phyloP scores from a whole-genome alignment of 768 basidiomycete genomes.

The Suillus occidentalis region DNA sequence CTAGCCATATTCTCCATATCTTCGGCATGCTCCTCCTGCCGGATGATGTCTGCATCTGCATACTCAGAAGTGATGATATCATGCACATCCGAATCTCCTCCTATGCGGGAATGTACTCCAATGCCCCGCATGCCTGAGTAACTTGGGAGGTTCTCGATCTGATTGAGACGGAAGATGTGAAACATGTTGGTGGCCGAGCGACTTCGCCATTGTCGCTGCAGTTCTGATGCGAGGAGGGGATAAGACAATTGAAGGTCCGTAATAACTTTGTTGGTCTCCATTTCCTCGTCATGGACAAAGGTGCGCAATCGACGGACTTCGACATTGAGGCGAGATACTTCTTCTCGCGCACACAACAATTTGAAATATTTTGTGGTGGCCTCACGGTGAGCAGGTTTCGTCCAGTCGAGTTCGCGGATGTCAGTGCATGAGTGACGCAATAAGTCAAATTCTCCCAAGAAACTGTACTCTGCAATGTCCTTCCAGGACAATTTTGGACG shows the following conservation, averaged over 20 bases:
- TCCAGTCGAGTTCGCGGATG: constrained; percentile 1
- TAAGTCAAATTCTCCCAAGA: constrained; percentile 17
- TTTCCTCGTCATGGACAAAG: not conserved
- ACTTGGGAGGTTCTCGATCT: not conserved
- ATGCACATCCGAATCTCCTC: not conserved
- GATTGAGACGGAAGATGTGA: constrained; percentile 5
- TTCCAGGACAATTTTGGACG: constrained; percentile 16
- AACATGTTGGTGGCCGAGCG: not conserved
- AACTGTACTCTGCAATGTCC: constrained; percentile 17
- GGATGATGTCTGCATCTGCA: not conserved
- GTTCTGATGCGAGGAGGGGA: constrained; percentile 4
- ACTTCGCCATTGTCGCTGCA: constrained; percentile 3
- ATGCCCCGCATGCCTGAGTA: not conserved
- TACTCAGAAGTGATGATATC: constrained; percentile 1
- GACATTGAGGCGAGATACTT: constrained; percentile 9
- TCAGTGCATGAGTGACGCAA: not conserved
- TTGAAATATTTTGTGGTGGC: constrained; percentile 12
- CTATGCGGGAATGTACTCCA: not conserved
- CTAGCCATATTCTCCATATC: not conserved
- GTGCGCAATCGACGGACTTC: constrained; percentile 2
- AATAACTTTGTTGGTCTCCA: not conserved
- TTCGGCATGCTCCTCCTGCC: constrained; percentile 4
- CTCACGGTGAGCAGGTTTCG: constrained; percentile 2
- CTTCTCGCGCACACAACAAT: constrained; percentile 7
- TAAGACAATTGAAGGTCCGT: not conserved